Evolutionary conservation across 2,329 filamentous ascomycete genomes (phyloP).

Genomic region (Cadophora sp.): DNA sequence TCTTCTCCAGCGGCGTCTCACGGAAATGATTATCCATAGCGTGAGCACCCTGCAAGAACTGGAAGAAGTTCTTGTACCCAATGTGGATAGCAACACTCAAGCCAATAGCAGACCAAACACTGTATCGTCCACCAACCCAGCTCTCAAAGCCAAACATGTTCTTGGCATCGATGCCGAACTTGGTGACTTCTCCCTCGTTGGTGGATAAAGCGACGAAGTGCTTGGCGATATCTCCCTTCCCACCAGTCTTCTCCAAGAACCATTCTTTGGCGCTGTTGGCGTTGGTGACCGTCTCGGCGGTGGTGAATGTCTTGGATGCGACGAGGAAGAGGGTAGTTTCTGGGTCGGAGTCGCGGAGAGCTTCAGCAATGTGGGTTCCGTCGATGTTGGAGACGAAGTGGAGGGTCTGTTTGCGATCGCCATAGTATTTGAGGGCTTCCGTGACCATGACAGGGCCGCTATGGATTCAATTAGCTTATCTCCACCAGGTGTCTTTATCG

Average conservation of each 20-base stretch:
- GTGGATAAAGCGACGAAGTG: conserved; percentile 98
- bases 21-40: conserved; percentile 99
- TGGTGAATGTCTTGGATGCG: conserved; percentile 99
- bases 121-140: conserved; percentile 98
- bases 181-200: conserved; percentile 93
- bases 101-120: conserved; percentile 98
- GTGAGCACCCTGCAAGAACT: conserved; percentile 93
- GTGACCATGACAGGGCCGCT: conserved; percentile 99
- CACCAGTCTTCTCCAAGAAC: conserved; percentile 83
- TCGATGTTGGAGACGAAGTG: conserved; percentile 99
- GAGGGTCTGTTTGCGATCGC: conserved; percentile 81
- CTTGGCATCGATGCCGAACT: conserved; percentile 98
- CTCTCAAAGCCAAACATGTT: conserved; percentile 99
- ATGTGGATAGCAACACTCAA: conserved; percentile 94
- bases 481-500: too few relatives aligned
- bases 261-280: conserved; percentile 96
- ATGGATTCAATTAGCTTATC: conserved; percentile 34
- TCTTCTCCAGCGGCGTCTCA: conserved; percentile 87
- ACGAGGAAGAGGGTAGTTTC: conserved; percentile 99
- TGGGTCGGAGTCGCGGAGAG: conserved; percentile 84
- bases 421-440: conserved; percentile 95
- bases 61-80: conserved; percentile 96
- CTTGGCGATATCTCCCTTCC: conserved; percentile 91
- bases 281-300: conserved; percentile 95
- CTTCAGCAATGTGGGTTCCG: conserved; percentile 96